Base-by-base conservation (phyloP, 805 yeast genomes). In the Clavispora phyllophila region DNA sequence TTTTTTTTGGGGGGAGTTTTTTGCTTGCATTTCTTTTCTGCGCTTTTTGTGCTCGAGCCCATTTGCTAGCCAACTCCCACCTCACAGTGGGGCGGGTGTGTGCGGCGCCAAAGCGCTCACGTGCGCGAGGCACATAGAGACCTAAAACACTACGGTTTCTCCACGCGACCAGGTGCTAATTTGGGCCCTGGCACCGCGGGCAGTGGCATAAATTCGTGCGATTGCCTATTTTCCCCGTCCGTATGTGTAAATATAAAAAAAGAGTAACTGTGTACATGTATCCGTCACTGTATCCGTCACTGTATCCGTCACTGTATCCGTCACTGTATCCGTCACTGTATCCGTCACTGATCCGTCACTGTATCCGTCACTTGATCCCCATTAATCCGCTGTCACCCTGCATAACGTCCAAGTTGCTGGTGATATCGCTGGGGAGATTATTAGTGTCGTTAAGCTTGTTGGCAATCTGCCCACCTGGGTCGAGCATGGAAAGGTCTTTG, bases 341-440 rank as follows among this genome's bases (percentile, higher is more conserved):
- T n/a, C n/a, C n/a, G n/a, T n/a, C n/a, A n/a, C n/a, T n/a, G n/a
- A n/a, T n/a, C n/a, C n/a, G n/a, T 28, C n/a, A 9, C 18, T 28
- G 7, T 28, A 28, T 28, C n/a, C 8, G 15, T 39, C 50, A 52
- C 46, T 61, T 63, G 49, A 62, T 58, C 45, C 62, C 62, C 63
- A 68, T 66, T 43, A 69, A 61, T 15, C 63, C 68, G 41, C 56
- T 70, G 45, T 70, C 76, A 22, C 72, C 75, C 46, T 73, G 79
- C 70, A 72, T 75, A 14, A 76, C 62, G 25, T 75, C 81, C 46
- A 78, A 55, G 42, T 63, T 70, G 49, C 76, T 68, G 26, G 77
- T 70, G 36, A 73, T 71, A 27, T 78, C 78, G 51, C 82, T 77
- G 1, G 83, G 83, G 36, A 78, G 60, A 43, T 77, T 77, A 51